Evolutionary conservation across 306 rosid species (phyloP).

Genomic region (Cucurbita pepo): DNA sequence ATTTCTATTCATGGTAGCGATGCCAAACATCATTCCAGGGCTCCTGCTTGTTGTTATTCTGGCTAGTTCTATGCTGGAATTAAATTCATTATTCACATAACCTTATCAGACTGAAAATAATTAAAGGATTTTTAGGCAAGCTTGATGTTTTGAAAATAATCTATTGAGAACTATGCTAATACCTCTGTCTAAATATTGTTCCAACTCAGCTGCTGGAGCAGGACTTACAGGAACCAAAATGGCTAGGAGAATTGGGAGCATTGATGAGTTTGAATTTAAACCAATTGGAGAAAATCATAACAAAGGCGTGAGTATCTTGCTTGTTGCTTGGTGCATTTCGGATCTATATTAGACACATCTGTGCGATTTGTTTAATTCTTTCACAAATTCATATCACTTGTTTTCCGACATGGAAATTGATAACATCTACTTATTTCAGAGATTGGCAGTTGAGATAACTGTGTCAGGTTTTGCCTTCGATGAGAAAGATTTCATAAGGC

Average conservation of each 20-base stretch:
- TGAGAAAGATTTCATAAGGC: constrained; percentile 58
- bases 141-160: not conserved
- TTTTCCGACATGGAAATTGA: not conserved
- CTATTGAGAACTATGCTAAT: not conserved
- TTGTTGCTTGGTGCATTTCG: not conserved
- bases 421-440: constrained; percentile 28
- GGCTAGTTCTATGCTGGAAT: not conserved
- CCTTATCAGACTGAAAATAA: not conserved
- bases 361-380: not conserved
- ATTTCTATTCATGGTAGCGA: not conserved
- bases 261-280: constrained; percentile 38
- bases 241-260: constrained; percentile 41
- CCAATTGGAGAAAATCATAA: constrained; percentile 41
- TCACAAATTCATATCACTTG: not conserved
- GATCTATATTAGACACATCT: not conserved
- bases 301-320: constrained; percentile 30
- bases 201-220: constrained; percentile 43
- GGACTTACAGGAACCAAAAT: constrained; percentile 50
- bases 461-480: constrained; percentile 72
- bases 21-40: not conserved
- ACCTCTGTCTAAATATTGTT: not conserved
- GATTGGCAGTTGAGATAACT: constrained; percentile 65
- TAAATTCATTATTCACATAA: not conserved
- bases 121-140: not conserved
- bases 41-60: not conserved